A percentile compares a stretch with the other conserved stretches of the same genome.
These are phyloP conservation scores for Saccharomyces hybrid DNA, from an alignment of 1,139 yeast genomes.

Conservation along the genomic window DNA sequence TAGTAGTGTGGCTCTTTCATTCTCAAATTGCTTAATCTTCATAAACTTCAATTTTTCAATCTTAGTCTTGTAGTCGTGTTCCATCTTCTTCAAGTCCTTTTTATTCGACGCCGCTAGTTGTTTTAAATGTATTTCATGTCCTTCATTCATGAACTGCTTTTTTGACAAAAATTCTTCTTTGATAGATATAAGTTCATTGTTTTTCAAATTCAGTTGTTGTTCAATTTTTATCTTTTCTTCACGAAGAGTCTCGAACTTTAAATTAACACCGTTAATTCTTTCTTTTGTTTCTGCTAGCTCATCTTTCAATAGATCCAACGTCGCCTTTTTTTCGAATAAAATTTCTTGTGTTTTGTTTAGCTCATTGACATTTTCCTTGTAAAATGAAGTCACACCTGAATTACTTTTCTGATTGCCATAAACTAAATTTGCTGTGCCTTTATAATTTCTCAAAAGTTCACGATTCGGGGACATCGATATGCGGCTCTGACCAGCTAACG, in stretches of 20 bases:
- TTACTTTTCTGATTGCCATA: neutral
- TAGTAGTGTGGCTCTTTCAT: constrained; percentile 23
- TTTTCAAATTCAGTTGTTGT: constrained; percentile 32
- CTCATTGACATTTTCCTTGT: constrained; percentile 27
- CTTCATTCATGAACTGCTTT: constrained; percentile 31
- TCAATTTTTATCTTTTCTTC: constrained; percentile 34
- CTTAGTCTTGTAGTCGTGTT: constrained; percentile 32
- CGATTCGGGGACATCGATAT: neutral
- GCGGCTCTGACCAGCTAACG: neutral
- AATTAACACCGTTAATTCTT: constrained; percentile 20
- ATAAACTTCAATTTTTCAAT: constrained; percentile 35
- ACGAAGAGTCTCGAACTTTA: constrained; percentile 20
- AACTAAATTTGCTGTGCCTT: neutral
- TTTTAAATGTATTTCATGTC: constrained; percentile 34
- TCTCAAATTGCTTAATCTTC: constrained; percentile 29
- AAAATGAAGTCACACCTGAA: constrained; percentile 19
- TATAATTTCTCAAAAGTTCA: neutral
- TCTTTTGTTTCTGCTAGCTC: constrained; percentile 20
- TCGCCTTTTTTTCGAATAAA: constrained; percentile 23
- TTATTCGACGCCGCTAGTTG: constrained; percentile 35
- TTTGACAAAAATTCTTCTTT: constrained; percentile 30
- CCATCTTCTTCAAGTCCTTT: constrained; percentile 34
- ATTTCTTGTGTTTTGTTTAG: constrained; percentile 24
- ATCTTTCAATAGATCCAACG: constrained; percentile 24
- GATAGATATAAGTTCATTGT: constrained; percentile 38